Evolutionary conservation across 139 green algal species (phyloP), one percentile per base, ranked within the genome.

Genomic region (Pleodorina starrii): DNA sequence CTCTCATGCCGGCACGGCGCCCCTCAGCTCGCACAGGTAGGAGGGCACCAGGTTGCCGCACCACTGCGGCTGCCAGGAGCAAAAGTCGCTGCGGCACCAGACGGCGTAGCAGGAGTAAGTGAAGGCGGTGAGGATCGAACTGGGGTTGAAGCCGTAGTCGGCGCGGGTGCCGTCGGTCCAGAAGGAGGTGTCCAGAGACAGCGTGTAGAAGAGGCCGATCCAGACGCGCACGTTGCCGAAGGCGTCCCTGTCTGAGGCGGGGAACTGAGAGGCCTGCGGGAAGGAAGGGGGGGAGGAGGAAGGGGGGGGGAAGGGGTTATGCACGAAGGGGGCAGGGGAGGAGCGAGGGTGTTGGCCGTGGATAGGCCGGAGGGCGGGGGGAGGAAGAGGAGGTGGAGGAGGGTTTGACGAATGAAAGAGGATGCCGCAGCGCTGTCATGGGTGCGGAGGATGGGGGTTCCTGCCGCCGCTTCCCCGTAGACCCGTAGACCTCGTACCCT

Each of bases 11-110:
- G 29, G 54, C 54, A 21, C 25, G 54, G 25, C 29, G 54, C 29
- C 29, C 29, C 54, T 7, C 6, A 85, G 12, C 78, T 85, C 54
- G 32, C 54, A 72, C 0, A 97, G 86, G 87, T 91, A 96, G 0
- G 91, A 85, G 25, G 97, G 81, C 74, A 98, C 89, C 32, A 9
- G 3, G 4, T 32, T 10, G 3, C 19, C 29, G n/a, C 76, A 84
- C 48, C 25, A 54, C 50, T 71, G 48, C 32, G 76, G 76, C 76
- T 84, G 76, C 76, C 76, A 84, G 76, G 10, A 16, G 48, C 76
- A 84, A 11, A 51, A 71, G 50, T n/a, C 50, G 32, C 17, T 1
- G 3, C 76, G 48, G 48, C 48, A 71, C 76, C 76, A 84, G n/a
- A 84, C 48, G n/a, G 48, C 76, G 76, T 84, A 84, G 48, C 76